Evolutionary conservation across 2,329 filamentous ascomycete genomes (phyloP).

Genomic region (Orbilia ellipsospora): DNA sequence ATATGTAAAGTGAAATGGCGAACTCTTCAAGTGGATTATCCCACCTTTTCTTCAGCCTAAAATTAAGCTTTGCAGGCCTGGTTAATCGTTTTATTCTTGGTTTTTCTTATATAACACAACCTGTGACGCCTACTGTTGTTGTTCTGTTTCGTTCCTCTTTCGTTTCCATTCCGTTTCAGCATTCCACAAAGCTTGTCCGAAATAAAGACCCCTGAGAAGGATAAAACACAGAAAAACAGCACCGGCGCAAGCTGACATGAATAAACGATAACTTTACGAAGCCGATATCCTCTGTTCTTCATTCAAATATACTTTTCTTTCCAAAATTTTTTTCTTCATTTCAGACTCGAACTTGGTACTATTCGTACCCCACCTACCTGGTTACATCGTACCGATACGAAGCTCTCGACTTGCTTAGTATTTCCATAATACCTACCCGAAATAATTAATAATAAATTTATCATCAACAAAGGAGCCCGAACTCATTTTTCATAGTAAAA

Average conservation of each 20-base stretch:
- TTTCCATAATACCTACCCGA: not conserved
- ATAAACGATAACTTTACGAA: too few species aligned
- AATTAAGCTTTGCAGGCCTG: not conserved
- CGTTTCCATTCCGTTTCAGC: slow-evolving; percentile 47
- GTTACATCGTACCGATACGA: not conserved
- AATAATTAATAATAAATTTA: slow-evolving; percentile 10
- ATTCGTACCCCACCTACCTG: slow-evolving; percentile 19
- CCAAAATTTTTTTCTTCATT: not conserved
- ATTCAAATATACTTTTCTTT: not conserved
- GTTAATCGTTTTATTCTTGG: not conserved
- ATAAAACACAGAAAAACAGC: not conserved
- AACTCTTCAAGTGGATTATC: too few species aligned
- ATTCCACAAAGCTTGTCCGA: slow-evolving; percentile 23
- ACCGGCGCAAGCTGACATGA: too few species aligned
- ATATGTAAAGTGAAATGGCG: too few species aligned
- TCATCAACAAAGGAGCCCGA: not conserved
- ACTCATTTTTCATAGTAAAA: not conserved
- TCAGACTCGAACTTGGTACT: slow-evolving; percentile 27
- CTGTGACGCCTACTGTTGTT: slow-evolving; percentile 44
- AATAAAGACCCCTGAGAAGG: slow-evolving; percentile 8
- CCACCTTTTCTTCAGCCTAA: too few species aligned
- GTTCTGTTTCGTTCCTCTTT: slow-evolving; percentile 51
- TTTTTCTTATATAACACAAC: slow-evolving; percentile 45
- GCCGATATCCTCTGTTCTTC: slow-evolving; percentile 5
- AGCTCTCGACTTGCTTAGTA: not conserved